A percentile compares a stretch with the other conserved stretches of the same genome.
Conservation (phyloP, 352 stramenopile genomes). For the Pythium dissimile region DNA sequence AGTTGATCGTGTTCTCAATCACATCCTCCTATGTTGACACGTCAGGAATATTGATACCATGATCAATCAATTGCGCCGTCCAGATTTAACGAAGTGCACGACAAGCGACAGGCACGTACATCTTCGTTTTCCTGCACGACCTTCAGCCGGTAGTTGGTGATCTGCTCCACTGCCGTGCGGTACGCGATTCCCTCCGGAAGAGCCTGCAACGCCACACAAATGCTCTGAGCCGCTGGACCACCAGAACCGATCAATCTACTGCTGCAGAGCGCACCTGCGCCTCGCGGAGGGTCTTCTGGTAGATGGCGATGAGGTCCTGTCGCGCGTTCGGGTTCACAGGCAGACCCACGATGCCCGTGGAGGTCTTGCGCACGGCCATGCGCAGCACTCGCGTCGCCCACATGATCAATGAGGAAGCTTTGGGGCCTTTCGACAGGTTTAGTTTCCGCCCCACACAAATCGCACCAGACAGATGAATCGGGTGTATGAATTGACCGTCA, state of each 20-base stretch:
- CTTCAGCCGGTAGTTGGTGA: conserved; percentile 84
- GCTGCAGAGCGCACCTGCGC: no score
- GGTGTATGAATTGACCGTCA: neutral
- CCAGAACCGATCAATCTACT: no score
- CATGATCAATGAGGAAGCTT: conserved; percentile 43
- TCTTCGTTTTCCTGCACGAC: conserved; percentile 70
- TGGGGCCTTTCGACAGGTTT: neutral
- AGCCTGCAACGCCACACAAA: conserved; percentile 26
- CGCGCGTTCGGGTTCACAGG: conserved; percentile 82
- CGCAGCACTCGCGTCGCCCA: conserved; percentile 78
- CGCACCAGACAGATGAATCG: conserved; percentile 13
- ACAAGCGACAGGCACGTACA: conserved; percentile 27
- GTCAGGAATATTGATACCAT: no score
- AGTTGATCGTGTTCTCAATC: conserved; percentile 86
- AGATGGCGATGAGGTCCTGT: conserved; percentile 80
- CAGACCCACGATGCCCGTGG: conserved; percentile 82
- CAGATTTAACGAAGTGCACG: no score
- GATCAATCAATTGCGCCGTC: no score
- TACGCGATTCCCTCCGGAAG: conserved; percentile 66
- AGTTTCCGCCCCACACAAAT: conserved; percentile 29
- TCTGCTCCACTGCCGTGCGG: conserved; percentile 74
- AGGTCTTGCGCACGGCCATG: conserved; percentile 86
- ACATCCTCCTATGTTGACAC: conserved; percentile 79
- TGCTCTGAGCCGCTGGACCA: neutral
- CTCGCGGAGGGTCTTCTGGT: conserved; percentile 79